Percentiles rank a stretch among this genome's conserved stretches.
These are phyloP conservation scores for Neofusicoccum cordaticola DNA, from an alignment of 2,329 filamentous ascomycete species.

Conservation along the genomic window DNA sequence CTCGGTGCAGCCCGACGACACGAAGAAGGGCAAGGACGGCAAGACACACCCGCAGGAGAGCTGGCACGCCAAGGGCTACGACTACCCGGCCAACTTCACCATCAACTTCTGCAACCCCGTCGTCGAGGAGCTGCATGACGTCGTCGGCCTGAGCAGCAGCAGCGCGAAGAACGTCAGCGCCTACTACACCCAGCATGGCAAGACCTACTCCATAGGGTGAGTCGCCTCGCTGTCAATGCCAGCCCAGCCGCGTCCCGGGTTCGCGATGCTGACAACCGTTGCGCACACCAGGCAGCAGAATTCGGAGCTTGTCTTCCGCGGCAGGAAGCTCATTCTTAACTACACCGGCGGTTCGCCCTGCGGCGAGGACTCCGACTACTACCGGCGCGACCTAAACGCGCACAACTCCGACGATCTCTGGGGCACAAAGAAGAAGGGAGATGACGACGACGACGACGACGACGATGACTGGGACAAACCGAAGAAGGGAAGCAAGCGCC, in stretches of 20 bases:
- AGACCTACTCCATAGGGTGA: constrained; percentile 73
- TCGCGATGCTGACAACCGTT: not conserved
- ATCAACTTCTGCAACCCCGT: constrained; percentile 77
- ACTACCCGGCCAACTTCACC: constrained; percentile 79
- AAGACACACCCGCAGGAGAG: constrained; percentile 59
- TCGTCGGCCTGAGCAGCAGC: constrained; percentile 61
- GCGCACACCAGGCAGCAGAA: constrained; percentile 49
- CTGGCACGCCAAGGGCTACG: constrained; percentile 67
- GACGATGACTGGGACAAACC: constrained; percentile 34
- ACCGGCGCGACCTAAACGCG: constrained; percentile 20
- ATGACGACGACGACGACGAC: constrained; percentile 35
- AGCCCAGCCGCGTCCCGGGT: no score
- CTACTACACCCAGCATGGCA: constrained; percentile 66
- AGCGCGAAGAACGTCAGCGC: constrained; percentile 74
- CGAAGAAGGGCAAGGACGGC: constrained; percentile 40
- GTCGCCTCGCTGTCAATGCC: constrained; percentile 28
- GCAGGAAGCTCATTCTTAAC: constrained; percentile 60
- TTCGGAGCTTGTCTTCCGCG: constrained; percentile 56
- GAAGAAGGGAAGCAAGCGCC: constrained; percentile 53
- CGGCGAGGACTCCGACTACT: constrained; percentile 28
- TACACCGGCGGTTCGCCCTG: constrained; percentile 52
- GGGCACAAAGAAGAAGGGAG: constrained; percentile 38
- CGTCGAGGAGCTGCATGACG: constrained; percentile 61
- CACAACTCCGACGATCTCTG: constrained; percentile 26
- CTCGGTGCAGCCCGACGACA: constrained; percentile 45